Evolutionary conservation across 1,284 basidiomycete species (phyloP), one percentile per base, ranked within the genome.

Genomic region (Malassezia caprae): DNA sequence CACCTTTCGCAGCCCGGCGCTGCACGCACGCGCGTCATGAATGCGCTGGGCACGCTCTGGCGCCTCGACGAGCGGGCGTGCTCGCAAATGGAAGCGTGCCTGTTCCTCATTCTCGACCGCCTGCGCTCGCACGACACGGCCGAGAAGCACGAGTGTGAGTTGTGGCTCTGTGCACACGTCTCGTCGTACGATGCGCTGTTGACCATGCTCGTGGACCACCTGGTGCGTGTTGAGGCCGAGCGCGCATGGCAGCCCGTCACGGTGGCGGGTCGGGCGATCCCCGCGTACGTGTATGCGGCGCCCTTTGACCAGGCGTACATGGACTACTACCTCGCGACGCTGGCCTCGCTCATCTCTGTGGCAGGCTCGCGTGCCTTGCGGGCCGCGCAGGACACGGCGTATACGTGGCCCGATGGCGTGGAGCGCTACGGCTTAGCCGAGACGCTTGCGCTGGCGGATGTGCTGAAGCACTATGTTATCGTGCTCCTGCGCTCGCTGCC

Each of bases 41-140:
- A 90, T 61, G 87, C 86, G 0, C 94, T 98, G 72, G 90, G 93
- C 1, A 83, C 89, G 1, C 78, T 96, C 6, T 98, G 93, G 93
- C 81, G 89, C 55, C 76, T 90, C 56, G 86, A 85, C 47, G 88
- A 19, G 24, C 90, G 86, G 8, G 24, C 26, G 4, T 28, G 32
- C 13, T 23, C 30, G 5, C 23, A 24, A 27, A 17, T 26, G 13
- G 40, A 46, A 45, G 55, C 86, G 0, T 91, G 91, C 0, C 81
- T 96, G 80, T 84, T 90, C 78, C 82, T 85, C 45, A 82, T 94
- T 12, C 77, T 98, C 37, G 90, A 94, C 69, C 83, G 84, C 0
- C 76, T 96, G 3, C 57, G 58, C 13, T 63, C 62, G 3, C 23
- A 44, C n/a, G 57, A 67, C 28, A 46, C 45, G 7, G 58, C 48